Evolutionary conservation across 2,329 filamentous ascomycete genomes (phyloP).

Genomic region (Gyromitra esculenta): DNA sequence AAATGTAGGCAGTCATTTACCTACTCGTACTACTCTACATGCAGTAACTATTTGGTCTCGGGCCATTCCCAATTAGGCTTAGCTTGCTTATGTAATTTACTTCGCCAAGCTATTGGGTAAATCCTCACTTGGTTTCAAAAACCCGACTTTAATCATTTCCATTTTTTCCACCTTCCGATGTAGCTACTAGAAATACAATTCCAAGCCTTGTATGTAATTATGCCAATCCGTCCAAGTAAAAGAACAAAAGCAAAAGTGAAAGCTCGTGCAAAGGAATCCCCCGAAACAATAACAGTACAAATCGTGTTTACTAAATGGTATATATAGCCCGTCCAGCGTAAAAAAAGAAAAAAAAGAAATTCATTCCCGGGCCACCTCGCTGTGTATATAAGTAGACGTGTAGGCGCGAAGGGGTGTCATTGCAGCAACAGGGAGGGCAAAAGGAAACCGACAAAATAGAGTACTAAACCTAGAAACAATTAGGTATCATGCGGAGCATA

Average conservation of each 20-base stretch:
- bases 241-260: background rate
- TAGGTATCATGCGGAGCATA: background rate
- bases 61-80: too few species aligned
- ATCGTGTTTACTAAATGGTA: background rate
- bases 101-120: too few species aligned
- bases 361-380: background rate
- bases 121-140: too few species aligned
- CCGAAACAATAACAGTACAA: background rate
- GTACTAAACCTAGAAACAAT: background rate
- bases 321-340: background rate
- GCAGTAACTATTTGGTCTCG: too few species aligned
- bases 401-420: conserved; percentile 1
- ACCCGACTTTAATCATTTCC: background rate
- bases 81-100: too few species aligned
- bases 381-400: background rate
- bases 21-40: too few species aligned
- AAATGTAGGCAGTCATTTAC: too few species aligned
- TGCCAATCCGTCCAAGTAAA: background rate
- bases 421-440: background rate
- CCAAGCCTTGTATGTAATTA: background rate
- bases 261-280: background rate
- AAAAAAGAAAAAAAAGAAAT: background rate
- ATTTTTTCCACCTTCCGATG: background rate
- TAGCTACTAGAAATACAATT: background rate
- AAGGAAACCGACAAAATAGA: background rate